A percentile compares a stretch with the other conserved stretches of the same genome.
Conservation (phyloP, 805 yeast genomes). For the Candida tibetensis region DNA sequence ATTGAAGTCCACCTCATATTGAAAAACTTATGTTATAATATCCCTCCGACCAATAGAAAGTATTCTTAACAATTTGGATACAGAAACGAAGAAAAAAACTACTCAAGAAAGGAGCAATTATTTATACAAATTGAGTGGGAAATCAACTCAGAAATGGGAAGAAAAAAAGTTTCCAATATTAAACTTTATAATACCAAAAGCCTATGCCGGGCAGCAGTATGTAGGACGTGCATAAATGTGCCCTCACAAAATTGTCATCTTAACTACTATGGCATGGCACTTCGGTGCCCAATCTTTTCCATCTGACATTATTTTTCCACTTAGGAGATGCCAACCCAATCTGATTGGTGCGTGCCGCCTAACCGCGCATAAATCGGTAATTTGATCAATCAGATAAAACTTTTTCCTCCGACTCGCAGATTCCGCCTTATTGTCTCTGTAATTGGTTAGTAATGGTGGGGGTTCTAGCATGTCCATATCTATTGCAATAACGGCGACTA, state of each 20-base stretch:
- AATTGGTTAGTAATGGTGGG: no score
- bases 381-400: constrained; percentile 9
- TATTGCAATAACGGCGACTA: no score
- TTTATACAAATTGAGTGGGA: constrained; percentile 2
- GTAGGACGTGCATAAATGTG: no score
- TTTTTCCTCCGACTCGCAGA: constrained; percentile 5
- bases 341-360: constrained; percentile 2
- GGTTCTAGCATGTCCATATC: no score
- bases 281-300: not conserved
- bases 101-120: constrained; percentile 4
- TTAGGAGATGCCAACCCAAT: no score
- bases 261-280: no score
- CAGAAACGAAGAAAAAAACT: constrained; percentile 3
- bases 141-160: not conserved
- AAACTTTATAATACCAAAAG: no score
- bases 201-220: no score
- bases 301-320: not conserved
- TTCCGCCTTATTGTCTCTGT: no score
- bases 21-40: not conserved
- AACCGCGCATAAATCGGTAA: constrained; percentile 1
- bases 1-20: constrained; percentile 11
- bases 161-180: not conserved
- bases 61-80: not conserved
- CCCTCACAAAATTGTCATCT: no score
- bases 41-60: not conserved